Evolutionary conservation across 495 filamentous ascomycete genomes (phyloP), one percentile per base, ranked within the genome.

Genomic region (Aspergillus saccharolyticus): DNA sequence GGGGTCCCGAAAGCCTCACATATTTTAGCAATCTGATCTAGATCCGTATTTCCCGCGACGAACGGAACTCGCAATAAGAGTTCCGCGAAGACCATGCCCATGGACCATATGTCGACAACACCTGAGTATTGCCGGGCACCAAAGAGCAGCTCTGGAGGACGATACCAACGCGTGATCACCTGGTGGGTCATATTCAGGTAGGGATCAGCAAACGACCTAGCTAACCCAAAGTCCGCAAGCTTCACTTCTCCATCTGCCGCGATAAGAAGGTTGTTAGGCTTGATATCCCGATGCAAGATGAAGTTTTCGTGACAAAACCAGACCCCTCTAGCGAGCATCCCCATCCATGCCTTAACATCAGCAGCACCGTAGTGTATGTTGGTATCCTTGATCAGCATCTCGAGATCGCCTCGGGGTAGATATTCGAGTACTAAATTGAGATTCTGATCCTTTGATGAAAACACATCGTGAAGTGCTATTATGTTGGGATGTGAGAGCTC

Each of bases 261-360:
- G 59, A 97, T 94, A 47, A 99, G 82, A 66, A 97, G 76, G 73
- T 99, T 97, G 82, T 97, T 97, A 30, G 94, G 93, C 70, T 99
- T 99, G 78, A 99, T 97, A 77, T 99, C 95, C 60, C 94, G 89
- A 74, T 99, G 95, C 44, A 99, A 77, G 3, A 99, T 83, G 61
- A 86, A 91, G 70, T 94, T 95, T 69, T 89, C 89, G 72, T 99
- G 95, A 74, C 95, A 97, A 76, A 93, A 97, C 88, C 89, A 96
- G 18, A 97, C 86, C 12, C 90, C 95, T 51, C 93, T 83, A n/a
- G 80, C 78, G 14, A 97, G 83, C 95, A 97, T 97, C 33, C 87
- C 90, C 87, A 96, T 95, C 95, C 95, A 99, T 21, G 92, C 88
- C 67, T 99, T 99, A 65, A 99, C 87, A 69, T 99, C 93, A 12